Conservation (phyloP, 345 rosid species). For the Brassica nigra region DNA sequence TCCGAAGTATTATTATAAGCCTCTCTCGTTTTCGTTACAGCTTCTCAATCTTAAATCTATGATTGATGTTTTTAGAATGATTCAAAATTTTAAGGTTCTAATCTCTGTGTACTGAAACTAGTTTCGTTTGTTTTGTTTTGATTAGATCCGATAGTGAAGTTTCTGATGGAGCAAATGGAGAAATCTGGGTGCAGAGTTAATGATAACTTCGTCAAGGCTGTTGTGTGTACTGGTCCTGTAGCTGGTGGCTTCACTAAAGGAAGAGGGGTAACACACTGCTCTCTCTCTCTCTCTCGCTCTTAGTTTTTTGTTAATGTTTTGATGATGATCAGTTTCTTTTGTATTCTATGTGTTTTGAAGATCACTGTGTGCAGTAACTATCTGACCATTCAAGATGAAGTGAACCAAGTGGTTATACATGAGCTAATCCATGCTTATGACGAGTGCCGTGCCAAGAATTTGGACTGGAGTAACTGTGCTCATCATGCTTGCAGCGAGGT, state of each 20-base stretch:
- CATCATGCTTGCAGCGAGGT: constrained; percentile 99
- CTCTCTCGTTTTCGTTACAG: background rate
- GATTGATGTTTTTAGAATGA: background rate
- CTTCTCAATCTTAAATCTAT: background rate
- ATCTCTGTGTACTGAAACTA: background rate
- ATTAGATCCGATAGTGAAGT: constrained; percentile 79
- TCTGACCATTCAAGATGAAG: constrained; percentile 74
- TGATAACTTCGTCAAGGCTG: constrained; percentile 75
- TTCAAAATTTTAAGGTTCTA: background rate
- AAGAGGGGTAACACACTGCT: constrained; percentile 54
- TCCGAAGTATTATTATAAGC: constrained; percentile 33
- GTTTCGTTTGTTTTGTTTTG: background rate
- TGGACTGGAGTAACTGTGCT: constrained; percentile 87
- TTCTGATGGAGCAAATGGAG: constrained; percentile 83
- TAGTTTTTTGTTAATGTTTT: constrained; percentile 22
- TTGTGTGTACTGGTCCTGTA: constrained; percentile 53
- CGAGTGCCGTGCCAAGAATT: constrained; percentile 80
- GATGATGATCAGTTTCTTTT: constrained; percentile 1
- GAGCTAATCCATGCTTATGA: constrained; percentile 92
- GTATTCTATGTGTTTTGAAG: constrained; percentile 36
- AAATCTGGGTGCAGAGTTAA: constrained; percentile 78
- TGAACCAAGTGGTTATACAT: constrained; percentile 81
- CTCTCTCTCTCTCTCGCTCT: background rate
- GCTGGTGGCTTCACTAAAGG: constrained; percentile 71
- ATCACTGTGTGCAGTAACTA: constrained; percentile 82